A percentile compares a stretch with the other conserved stretches of the same genome.
Conservation (phyloP, 2,329 filamentous ascomycete genomes). For the Penicillium sp. region DNA sequence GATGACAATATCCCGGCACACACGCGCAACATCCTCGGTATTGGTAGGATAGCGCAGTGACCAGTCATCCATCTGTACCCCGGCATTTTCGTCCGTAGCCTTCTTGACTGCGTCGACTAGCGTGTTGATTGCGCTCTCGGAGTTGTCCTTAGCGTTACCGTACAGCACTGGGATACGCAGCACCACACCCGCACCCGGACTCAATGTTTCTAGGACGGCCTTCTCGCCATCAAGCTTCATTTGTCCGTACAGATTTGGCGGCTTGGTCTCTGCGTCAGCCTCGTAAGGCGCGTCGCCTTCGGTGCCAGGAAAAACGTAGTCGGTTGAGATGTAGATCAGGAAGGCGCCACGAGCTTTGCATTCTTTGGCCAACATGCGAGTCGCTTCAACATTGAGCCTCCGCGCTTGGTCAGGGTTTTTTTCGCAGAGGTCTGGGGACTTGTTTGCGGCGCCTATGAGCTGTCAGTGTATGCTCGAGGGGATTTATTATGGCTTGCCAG, state of each 20-base stretch:
- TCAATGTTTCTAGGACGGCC: constrained; percentile 63
- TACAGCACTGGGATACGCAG: constrained; percentile 82
- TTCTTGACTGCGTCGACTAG: constrained; percentile 74
- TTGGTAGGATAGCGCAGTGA: constrained; percentile 81
- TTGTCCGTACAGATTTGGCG: constrained; percentile 76
- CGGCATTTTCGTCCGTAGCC: constrained; percentile 59
- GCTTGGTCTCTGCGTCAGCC: constrained; percentile 57
- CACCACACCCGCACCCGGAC: constrained; percentile 60
- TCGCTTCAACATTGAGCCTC: constrained; percentile 70
- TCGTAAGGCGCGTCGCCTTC: constrained; percentile 85
- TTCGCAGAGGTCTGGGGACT: constrained; percentile 82
- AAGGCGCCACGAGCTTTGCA: constrained; percentile 54
- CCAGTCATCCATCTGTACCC: constrained; percentile 81
- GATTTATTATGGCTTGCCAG: background rate
- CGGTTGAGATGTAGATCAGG: constrained; percentile 64
- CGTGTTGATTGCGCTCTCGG: constrained; percentile 78
- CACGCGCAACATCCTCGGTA: constrained; percentile 77
- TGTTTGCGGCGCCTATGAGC: constrained; percentile 70
- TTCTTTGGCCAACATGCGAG: constrained; percentile 61
- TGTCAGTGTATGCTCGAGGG: constrained; percentile 14
- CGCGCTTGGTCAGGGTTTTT: constrained; percentile 71
- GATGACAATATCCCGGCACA: constrained; percentile 68
- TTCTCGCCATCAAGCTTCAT: constrained; percentile 68
- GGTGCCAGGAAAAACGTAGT: constrained; percentile 73
- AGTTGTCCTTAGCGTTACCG: constrained; percentile 64